Base-by-base conservation (phyloP, 1,284 basidiomycete genomes). In the Salmacisia buchloeana region DNA sequence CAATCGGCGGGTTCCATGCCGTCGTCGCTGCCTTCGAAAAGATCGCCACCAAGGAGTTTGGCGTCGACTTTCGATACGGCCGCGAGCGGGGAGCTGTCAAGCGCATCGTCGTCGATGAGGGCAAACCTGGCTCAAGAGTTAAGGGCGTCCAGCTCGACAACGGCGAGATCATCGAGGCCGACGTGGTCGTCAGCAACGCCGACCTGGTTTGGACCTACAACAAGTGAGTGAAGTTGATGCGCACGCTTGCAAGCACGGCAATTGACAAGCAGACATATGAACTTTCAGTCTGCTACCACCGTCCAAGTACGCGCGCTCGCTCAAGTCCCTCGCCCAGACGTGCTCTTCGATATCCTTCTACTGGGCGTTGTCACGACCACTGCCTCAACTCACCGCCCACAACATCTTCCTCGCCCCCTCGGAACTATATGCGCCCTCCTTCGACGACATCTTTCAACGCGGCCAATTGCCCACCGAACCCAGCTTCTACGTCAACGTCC, bases 341-440 rank as follows among this genome's bases (percentile, higher is more conserved):
- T 85, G 84, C 73, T 83, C 82, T 3, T 82, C 81, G 4, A 83
- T 85, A 63, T 82, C 81, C 23, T 84, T 85, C 72, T 85, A 84
- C 75, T 85, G 84, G 84, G 81, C 81, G 0, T 81, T 84, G 72
- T 79, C 79, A 45, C 65, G 80, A 3, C 76, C 76, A 33, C 78
- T 84, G 2, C 78, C 80, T 3, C 75, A 81, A 29, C 73, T 85
- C 18, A 80, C 81, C 23, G 82, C 82, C 2, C 84, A 85, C 71
- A 84, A 84, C 70, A 70, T 71, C 64, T 75, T 71, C 66, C 70
- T 70, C 60, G 82, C 83, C 4, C 81, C 82, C n/a, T 33, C 60
- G 5, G 25, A 54, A 25, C 80, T 82, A 31, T 83, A 82, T 63
- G 77, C 81, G 66, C 80, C 77, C 27, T 83, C 82, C 13, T 85